phyloP scores from a whole-genome alignment of 129 eudicot genomes.

The Dittrichia graveolens region DNA sequence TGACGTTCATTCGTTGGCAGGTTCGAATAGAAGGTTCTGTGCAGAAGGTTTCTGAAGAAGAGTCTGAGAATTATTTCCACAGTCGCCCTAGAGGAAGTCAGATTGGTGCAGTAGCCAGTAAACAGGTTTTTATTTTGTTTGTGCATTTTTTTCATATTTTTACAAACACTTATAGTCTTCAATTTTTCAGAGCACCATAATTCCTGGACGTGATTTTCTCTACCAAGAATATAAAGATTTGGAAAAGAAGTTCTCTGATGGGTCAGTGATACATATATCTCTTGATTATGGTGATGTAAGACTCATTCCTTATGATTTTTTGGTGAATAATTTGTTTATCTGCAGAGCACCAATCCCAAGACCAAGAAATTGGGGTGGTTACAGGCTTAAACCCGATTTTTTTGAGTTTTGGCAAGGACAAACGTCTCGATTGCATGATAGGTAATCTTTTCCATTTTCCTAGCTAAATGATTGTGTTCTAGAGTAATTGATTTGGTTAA shows the following conservation, averaged over 20 bases:
- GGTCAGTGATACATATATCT: constrained; percentile 56
- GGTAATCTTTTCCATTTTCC: constrained; percentile 43
- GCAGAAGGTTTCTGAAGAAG: constrained; percentile 82
- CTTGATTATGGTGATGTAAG: constrained; percentile 3
- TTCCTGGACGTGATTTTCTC: constrained; percentile 83
- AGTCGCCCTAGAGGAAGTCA: constrained; percentile 97
- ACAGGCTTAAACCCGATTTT: constrained; percentile 72
- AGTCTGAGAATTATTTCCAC: constrained; percentile 85
- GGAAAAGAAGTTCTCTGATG: constrained; percentile 72
- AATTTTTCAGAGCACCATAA: constrained; percentile 70
- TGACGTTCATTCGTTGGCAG: constrained; percentile 38
- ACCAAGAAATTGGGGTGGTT: constrained; percentile 96
- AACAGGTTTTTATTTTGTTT: constrained; percentile 55
- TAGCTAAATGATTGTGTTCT: background rate
- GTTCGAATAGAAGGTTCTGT: constrained; percentile 93
- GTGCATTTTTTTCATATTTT: background rate
- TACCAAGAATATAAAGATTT: constrained; percentile 63
- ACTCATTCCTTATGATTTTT: background rate
- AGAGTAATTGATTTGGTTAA: background rate
- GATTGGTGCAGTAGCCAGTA: constrained; percentile 92
- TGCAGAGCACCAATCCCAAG: constrained; percentile 80
- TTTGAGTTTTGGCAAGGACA: constrained; percentile 99
- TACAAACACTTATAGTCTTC: constrained; percentile 13
- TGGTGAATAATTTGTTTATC: constrained; percentile 14
- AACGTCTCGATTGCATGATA: constrained; percentile 84